Conservation (phyloP, 2,329 filamentous ascomycete genomes). For the Pyricularia sp. region DNA sequence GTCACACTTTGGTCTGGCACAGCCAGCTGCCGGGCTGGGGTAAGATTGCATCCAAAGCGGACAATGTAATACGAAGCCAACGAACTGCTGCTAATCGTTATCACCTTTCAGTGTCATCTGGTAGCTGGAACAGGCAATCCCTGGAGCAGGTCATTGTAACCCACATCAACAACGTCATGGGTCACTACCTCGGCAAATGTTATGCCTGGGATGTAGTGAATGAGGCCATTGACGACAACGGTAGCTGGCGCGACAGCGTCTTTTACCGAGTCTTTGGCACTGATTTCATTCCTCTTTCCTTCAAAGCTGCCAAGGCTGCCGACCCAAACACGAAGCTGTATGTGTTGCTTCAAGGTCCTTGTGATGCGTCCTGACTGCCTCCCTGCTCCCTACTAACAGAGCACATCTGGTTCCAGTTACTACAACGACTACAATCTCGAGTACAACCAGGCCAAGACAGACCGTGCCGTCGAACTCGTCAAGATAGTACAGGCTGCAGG, state of each 20-base stretch:
- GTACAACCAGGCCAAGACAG: constrained; percentile 18
- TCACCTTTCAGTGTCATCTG: not conserved
- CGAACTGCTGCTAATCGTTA: not conserved
- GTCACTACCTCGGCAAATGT: constrained; percentile 32
- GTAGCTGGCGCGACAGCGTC: constrained; percentile 27
- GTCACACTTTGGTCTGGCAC: constrained; percentile 36
- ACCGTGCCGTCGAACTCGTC: constrained; percentile 19
- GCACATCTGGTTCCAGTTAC: constrained; percentile 11
- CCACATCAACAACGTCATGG: constrained; percentile 34
- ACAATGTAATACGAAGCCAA: too few relatives aligned
- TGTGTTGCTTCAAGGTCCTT: not conserved
- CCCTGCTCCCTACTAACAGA: not conserved
- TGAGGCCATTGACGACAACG: constrained; percentile 36
- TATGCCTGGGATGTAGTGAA: constrained; percentile 42
- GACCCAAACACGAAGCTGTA: constrained; percentile 30
- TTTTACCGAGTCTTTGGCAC: constrained; percentile 32
- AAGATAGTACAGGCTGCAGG: constrained; percentile 18
- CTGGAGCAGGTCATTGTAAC: constrained; percentile 36
- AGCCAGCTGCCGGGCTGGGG: constrained; percentile 33
- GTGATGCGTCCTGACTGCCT: not conserved
- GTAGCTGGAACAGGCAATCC: constrained; percentile 37
- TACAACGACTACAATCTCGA: constrained; percentile 43
- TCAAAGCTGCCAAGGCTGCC: constrained; percentile 28
- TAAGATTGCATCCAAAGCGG: constrained; percentile 2
- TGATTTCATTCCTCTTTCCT: constrained; percentile 34